Base-by-base conservation (phyloP, 1,284 basidiomycete genomes). In the Veloporphyrellus conicus region DNA sequence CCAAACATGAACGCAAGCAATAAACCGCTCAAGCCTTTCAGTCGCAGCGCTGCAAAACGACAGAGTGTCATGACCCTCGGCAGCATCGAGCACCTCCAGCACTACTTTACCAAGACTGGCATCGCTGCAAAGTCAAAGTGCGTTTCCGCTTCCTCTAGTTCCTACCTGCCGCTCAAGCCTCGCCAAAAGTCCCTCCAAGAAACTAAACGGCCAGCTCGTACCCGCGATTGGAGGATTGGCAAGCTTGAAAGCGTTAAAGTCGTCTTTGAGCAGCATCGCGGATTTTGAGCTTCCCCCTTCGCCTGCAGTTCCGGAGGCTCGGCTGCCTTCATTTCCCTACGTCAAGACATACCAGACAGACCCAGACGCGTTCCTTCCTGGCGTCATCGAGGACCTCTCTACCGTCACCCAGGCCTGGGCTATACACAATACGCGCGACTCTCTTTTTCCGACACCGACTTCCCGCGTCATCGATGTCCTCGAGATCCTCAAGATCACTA, bases 71-170 rank as follows among this genome's bases (percentile, higher is more conserved):
- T 91, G 84, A 81, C 87, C 0, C 68, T 93, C 18, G 88, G 88
- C 23, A 88, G 86, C 62, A 92, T 93, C 54, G 87, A 90, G 60
- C 86, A 91, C 63, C 75, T 93, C 42, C 90, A 93, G 68, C 85
- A 92, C 61, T 90, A 90, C 62, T 91, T 90, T 57, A 90, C 89
- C 6, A 90, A 90, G 76, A 82, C 85, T 1, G 87, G 87, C 5
- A 76, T 90, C 47, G 77, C 74, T 15, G 77, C 84, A 22, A 84
- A 84, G 71, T 78, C 76, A 64, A 79, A 78, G 87, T 88, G 66
- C 66, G 84, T 76, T 40, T 51, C 33, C 32, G 15, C 43, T 40
- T 45, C 28, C 5, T 42, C 35, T 28, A 3, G 10, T 15, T 29
- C 18, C 9, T 15, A 2, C 14, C 19, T 37, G 15, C 34, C 41